Evolutionary conservation across 202 grass and related monocot species (phyloP).

Genomic region (Saccharum hybrid): DNA sequence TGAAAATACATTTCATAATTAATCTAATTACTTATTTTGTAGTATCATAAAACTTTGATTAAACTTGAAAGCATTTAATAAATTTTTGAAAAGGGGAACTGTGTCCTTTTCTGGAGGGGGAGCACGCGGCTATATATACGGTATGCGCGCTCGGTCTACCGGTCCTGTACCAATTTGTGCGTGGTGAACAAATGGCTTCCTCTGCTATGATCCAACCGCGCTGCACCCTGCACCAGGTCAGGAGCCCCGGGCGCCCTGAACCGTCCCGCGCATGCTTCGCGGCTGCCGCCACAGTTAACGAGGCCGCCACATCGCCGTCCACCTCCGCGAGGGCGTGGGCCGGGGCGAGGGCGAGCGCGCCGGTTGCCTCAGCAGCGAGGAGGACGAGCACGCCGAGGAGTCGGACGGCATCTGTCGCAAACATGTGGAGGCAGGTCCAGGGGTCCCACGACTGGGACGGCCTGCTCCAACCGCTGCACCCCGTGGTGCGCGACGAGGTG

Average conservation of each 20-base stretch:
- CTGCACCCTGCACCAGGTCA: not conserved
- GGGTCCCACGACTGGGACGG: slow-evolving; percentile 63
- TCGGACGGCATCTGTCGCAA: slow-evolving; percentile 6
- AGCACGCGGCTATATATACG: too few species aligned
- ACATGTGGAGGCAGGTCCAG: slow-evolving; percentile 72
- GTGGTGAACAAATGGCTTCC: not conserved
- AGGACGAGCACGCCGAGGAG: not conserved
- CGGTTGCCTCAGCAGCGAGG: not conserved
- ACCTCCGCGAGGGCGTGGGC: not conserved
- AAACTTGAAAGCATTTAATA: too few species aligned
- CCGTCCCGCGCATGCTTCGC: not conserved
- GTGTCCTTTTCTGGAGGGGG: too few species aligned
- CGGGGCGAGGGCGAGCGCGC: not conserved
- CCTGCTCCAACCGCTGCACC: slow-evolving; percentile 50
- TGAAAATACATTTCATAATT: too few species aligned
- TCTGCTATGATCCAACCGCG: not conserved
- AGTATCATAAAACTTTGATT: too few species aligned
- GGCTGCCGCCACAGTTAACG: not conserved
- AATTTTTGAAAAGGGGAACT: too few species aligned
- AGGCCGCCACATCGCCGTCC: not conserved
- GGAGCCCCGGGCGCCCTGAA: not conserved
- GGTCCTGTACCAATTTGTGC: not conserved
- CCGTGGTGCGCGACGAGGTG: slow-evolving; percentile 57
- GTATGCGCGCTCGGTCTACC: not conserved
- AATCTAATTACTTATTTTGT: too few species aligned